phyloP scores from a whole-genome alignment of 495 filamentous ascomycete species.

The Aspergillus funiculosus region DNA sequence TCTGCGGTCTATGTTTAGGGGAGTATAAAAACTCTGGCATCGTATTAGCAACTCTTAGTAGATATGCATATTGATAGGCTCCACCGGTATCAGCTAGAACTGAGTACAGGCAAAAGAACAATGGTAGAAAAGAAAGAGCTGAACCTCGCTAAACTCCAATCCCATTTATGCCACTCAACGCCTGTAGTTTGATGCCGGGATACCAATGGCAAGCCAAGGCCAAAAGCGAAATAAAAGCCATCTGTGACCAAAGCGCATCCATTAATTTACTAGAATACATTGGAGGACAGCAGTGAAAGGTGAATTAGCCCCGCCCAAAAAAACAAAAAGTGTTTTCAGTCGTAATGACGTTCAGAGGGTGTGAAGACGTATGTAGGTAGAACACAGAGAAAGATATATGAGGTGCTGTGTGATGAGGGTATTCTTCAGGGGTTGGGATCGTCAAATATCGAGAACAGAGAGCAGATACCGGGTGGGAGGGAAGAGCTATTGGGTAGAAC shows the following conservation, averaged over 20 bases:
- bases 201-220: not conserved
- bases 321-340: too few species aligned
- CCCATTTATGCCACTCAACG: conserved; percentile 15
- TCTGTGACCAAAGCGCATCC: not conserved
- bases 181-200: conserved; percentile 15
- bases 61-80: too few species aligned
- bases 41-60: too few species aligned
- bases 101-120: not conserved
- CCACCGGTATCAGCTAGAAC: too few species aligned
- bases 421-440: not conserved
- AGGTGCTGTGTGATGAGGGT: not conserved
- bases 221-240: too few species aligned
- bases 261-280: not conserved
- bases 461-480: not conserved
- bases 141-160: conserved; percentile 16
- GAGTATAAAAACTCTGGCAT: too few species aligned
- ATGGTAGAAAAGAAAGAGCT: not conserved
- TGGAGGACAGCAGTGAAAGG: conserved; percentile 1
- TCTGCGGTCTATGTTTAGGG: too few species aligned
- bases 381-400: not conserved
- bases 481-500: too few species aligned
- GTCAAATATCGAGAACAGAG: not conserved
- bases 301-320: too few species aligned
- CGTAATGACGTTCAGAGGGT: too few species aligned
- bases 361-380: not conserved